Conservation (phyloP, 2,329 filamentous ascomycete genomes). For the Epichloe sylvatica region DNA sequence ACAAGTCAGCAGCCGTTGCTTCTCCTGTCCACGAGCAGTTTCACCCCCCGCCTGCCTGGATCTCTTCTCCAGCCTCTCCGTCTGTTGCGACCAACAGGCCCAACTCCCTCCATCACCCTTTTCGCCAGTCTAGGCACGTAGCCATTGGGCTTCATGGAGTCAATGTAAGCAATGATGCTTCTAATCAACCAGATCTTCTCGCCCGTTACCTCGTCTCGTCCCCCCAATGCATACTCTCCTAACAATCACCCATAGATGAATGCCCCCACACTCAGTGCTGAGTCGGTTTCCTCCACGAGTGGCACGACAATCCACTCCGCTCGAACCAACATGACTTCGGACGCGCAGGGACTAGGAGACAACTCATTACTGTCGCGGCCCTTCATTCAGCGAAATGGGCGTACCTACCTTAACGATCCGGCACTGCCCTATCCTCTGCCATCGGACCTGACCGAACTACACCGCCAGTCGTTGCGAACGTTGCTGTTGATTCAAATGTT, state of each 20-base stretch:
- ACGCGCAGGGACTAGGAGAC: conserved; percentile 30
- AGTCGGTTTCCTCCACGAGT: conserved; percentile 34
- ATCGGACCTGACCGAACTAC: conserved; percentile 72
- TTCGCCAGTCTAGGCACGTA: conserved; percentile 1
- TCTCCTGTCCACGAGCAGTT: background rate
- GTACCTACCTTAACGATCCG: conserved; percentile 67
- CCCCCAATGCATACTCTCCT: background rate
- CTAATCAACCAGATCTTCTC: background rate
- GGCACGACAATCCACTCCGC: conserved; percentile 28
- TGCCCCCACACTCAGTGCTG: conserved; percentile 25
- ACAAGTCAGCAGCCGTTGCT: conserved; percentile 4
- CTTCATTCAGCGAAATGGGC: conserved; percentile 61
- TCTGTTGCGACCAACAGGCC: background rate
- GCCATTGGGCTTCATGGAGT: conserved; percentile 6
- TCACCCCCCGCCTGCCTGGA: background rate
- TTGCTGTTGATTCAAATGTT: conserved; percentile 70
- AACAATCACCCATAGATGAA: conserved; percentile 20
- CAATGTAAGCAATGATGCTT: conserved; percentile 5
- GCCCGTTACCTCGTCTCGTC: background rate
- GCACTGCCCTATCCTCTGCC: conserved; percentile 70
- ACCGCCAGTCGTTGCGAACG: conserved; percentile 74
- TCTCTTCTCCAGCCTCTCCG: background rate
- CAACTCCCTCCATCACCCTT: conserved; percentile 1
- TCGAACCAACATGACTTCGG: conserved; percentile 35
- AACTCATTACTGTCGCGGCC: conserved; percentile 30